Conservation (phyloP, 2,329 filamentous ascomycete genomes). For the Arthrocladium fulminans region DNA sequence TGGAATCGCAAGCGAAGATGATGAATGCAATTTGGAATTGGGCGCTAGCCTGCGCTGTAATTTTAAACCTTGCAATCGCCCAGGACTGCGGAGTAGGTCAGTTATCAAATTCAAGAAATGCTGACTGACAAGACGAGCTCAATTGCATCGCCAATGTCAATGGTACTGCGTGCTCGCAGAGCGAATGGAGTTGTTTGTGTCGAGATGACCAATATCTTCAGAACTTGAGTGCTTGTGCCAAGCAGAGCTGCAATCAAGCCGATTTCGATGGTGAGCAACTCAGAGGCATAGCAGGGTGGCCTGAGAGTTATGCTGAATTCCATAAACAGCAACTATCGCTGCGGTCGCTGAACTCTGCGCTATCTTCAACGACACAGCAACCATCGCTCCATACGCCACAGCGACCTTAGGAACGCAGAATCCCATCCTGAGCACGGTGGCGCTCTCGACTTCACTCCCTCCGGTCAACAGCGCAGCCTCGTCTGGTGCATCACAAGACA, state of each 20-base stretch:
- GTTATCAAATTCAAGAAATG: background rate
- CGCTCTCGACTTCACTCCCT: slow-evolving; percentile 6
- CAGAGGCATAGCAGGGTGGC: no score
- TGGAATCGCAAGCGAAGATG: background rate
- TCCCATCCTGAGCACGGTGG: slow-evolving; percentile 17
- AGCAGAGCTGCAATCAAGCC: slow-evolving; percentile 15
- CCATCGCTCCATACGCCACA: slow-evolving; percentile 19
- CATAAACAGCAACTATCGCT: slow-evolving; percentile 13
- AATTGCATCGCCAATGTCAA: slow-evolving; percentile 18
- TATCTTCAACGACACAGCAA: slow-evolving; percentile 15
- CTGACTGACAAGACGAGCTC: slow-evolving; percentile 10
- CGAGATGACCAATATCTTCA: slow-evolving; percentile 17
- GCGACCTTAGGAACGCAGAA: slow-evolving; percentile 11
- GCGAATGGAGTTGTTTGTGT: slow-evolving; percentile 22
- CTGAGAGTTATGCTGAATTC: no score
- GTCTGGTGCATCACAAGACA: background rate
- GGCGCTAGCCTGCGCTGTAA: background rate
- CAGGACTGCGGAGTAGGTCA: background rate
- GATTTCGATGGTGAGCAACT: slow-evolving; percentile 16
- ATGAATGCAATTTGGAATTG: background rate
- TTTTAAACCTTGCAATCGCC: background rate
- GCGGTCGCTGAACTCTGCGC: slow-evolving; percentile 19
- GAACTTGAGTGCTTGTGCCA: slow-evolving; percentile 17
- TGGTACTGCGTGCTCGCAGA: slow-evolving; percentile 17
- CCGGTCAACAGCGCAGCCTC: background rate